These are phyloP conservation scores for Artemisia argyi DNA, from an alignment of 129 eudicot genomes.

Conservation along the genomic window DNA sequence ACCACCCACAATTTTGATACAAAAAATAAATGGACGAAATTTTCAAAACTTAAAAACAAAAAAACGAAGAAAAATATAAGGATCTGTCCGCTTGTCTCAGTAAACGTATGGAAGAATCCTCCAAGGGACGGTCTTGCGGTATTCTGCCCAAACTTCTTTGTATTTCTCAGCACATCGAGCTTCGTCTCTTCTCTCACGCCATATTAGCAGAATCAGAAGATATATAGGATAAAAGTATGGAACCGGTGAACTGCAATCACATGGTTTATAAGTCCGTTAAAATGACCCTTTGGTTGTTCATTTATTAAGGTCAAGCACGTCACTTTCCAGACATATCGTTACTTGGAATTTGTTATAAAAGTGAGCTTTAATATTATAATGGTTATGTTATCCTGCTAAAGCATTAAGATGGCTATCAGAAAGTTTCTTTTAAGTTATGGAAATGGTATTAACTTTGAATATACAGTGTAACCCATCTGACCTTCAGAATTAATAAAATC, in stretches of 20 bases:
- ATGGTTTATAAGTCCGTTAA: background rate
- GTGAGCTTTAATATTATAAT: background rate
- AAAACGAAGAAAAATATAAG: background rate
- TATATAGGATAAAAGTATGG: slow-evolving; percentile 92
- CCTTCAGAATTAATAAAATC: background rate
- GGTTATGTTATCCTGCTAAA: background rate
- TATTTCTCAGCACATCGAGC: slow-evolving; percentile 97
- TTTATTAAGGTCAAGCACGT: slow-evolving; percentile 9
- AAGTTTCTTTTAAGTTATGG: background rate
- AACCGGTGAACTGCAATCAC: slow-evolving; percentile 78
- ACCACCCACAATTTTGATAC: background rate
- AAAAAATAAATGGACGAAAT: background rate
- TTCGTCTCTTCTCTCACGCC: slow-evolving; percentile 99
- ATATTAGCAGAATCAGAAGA: slow-evolving; percentile 82
- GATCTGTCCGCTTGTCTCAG: slow-evolving; percentile 14
- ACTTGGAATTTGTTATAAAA: background rate
- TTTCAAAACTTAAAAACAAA: background rate
- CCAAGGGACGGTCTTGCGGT: slow-evolving; percentile 77
- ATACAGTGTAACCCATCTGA: background rate
- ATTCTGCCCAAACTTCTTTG: slow-evolving; percentile 89
- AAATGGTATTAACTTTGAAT: slow-evolving; percentile 7
- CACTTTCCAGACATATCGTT: background rate
- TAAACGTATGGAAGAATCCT: slow-evolving; percentile 91
- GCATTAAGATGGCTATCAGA: background rate
- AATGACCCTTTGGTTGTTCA: slow-evolving; percentile 9